Evolutionary conservation across 179 eudicot species (phyloP), one percentile per base, ranked within the genome.

Genomic region (Sideroxylon spinosum): DNA sequence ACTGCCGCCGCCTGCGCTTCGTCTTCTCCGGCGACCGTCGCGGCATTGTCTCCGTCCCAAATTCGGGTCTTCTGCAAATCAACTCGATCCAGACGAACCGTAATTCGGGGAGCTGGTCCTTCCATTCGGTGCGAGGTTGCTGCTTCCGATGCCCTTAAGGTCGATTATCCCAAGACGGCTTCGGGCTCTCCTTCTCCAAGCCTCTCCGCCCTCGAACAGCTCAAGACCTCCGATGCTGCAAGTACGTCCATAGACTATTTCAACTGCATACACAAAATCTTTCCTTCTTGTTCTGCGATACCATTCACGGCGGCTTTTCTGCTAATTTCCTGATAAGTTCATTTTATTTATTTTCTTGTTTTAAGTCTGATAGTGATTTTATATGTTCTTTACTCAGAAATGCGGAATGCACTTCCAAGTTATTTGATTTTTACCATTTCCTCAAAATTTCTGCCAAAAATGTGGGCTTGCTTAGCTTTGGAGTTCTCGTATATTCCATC

Each of bases 161-260:
- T 37, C 44, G 4, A 37, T 37, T 4, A 37, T 37, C 44, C 44
- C 44, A 37, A 3, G 4, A 48, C 66, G 50, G 71, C 76, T n/a
- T 61, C 74, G 13, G 75, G 77, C 6, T 66, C 67, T 55, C 65
- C 81, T 46, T 82, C 97, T 20, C 84, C 98, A n/a, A 91, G 94
- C 50, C 64, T 95, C 9, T 86, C 99, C 9, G 97, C 95, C 71
- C 95, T 93, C 53, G 89, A 95, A 57, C 93, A 85, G 87, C 97
- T 95, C 85, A 95, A 95, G 80, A 82, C 89, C 75, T 95, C 99
- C 19, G 98, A 92, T 19, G 94, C 93, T 79, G 98, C 91, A 84
- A 86, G 98, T 95, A 85, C 69, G 93, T 81, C 37, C 28, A 1
- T 53, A 26, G 79, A 37, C 32, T 37, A 37, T 37, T 37, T 37